Evolutionary conservation across 129 eudicot species (phyloP).

Genomic region (Logfia minima): DNA sequence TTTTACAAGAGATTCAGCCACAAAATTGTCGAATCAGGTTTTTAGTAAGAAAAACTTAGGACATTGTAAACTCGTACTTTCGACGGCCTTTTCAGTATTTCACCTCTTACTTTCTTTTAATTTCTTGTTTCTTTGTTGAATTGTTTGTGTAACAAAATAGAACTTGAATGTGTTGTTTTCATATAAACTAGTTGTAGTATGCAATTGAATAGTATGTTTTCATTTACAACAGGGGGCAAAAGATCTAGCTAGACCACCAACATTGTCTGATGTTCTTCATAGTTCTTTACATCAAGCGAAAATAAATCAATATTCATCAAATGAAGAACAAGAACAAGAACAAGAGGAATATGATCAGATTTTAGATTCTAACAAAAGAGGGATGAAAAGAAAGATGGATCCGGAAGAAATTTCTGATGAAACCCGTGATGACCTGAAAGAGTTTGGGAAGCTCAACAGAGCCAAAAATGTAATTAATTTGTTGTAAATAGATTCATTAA

Average conservation of each 20-base stretch:
- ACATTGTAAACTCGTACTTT: background rate
- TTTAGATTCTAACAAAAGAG: slow-evolving; percentile 49
- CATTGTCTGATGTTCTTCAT: slow-evolving; percentile 70
- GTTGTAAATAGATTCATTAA: background rate
- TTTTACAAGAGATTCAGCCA: too few species aligned
- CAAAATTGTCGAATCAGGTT: background rate
- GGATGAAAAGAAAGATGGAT: slow-evolving; percentile 62
- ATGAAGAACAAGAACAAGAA: slow-evolving; percentile 18
- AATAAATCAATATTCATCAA: slow-evolving; percentile 17
- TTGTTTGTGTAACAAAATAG: background rate
- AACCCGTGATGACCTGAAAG: slow-evolving; percentile 26
- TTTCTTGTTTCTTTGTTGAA: too few species aligned
- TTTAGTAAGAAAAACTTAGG: background rate
- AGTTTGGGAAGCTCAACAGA: slow-evolving; percentile 57
- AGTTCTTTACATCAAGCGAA: slow-evolving; percentile 54
- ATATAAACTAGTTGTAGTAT: background rate
- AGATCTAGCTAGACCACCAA: slow-evolving; percentile 77
- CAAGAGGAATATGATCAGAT: slow-evolving; percentile 28
- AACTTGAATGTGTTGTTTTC: background rate
- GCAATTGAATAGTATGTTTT: background rate
- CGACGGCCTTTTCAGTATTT: background rate
- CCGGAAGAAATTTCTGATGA: slow-evolving; percentile 33
- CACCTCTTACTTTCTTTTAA: too few species aligned
- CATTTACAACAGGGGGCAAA: slow-evolving; percentile 67
- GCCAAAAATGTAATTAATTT: slow-evolving; percentile 68